These are phyloP conservation scores for Nowakowskiella sp. DNA, from an alignment of 192 early-diverging fungal genomes.

Conservation along the genomic window DNA sequence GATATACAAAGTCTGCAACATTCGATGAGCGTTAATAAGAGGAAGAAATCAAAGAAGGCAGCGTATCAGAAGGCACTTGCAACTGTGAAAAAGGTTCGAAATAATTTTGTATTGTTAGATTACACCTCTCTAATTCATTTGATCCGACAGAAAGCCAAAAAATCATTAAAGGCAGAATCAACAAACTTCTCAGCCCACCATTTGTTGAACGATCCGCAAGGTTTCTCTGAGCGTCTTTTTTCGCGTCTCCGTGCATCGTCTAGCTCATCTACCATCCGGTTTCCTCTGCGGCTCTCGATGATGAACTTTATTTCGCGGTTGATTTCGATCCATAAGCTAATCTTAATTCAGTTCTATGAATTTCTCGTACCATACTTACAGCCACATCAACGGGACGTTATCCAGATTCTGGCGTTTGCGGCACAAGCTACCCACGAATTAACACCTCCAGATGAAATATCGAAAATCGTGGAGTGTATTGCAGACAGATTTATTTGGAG, in stretches of 20 bases:
- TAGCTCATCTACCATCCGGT: conserved; percentile 54
- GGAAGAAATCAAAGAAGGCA: conserved; percentile 70
- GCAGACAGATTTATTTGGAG: conserved; percentile 96
- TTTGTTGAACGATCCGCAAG: conserved; percentile 93
- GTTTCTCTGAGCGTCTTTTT: conserved; percentile 93
- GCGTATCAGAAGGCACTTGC: conserved; percentile 73
- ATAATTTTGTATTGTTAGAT: neutral
- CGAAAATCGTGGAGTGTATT: conserved; percentile 79
- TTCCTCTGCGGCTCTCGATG: conserved; percentile 82
- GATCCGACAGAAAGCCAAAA: conserved; percentile 47
- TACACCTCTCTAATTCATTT: neutral
- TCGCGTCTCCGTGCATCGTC: conserved; percentile 60
- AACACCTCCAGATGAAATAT: conserved; percentile 86
- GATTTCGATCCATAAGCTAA: conserved; percentile 92
- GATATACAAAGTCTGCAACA: conserved; percentile 75
- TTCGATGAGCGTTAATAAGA: conserved; percentile 71
- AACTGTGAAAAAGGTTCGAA: conserved; percentile 53
- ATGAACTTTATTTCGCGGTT: conserved; percentile 93
- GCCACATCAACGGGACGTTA: conserved; percentile 91
- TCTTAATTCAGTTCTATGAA: conserved; percentile 83
- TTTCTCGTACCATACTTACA: conserved; percentile 91
- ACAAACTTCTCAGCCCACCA: conserved; percentile 94
- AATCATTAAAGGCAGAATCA: conserved; percentile 55
- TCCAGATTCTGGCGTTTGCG: conserved; percentile 77
- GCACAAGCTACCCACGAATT: conserved; percentile 91